Percentiles rank a stretch among this genome's conserved stretches.
These are phyloP conservation scores for Limnanthes douglasii DNA, from an alignment of 345 rosid species.

Conservation along the genomic window DNA sequence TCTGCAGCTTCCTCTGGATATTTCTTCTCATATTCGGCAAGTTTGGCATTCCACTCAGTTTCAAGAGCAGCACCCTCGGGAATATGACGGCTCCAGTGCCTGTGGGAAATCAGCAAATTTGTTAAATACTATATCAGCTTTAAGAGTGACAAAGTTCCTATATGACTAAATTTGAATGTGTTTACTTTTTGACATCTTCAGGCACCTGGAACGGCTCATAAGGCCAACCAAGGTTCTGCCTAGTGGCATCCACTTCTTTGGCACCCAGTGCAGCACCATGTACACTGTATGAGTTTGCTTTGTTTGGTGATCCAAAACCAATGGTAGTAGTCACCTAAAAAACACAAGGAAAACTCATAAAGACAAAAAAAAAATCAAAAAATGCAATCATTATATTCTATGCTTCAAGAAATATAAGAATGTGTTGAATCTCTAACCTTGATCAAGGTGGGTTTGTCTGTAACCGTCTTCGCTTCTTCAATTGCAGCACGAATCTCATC, in stretches of 20 bases:
- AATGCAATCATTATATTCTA: too few relatives aligned
- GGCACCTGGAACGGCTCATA: slow-evolving; percentile 57
- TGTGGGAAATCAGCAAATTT: slow-evolving; percentile 8
- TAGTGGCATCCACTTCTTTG: slow-evolving; percentile 70
- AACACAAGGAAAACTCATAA: too few relatives aligned
- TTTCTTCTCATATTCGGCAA: slow-evolving; percentile 64
- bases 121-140: slow-evolving; percentile 4
- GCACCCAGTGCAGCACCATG: slow-evolving; percentile 66
- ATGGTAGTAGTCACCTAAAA: slow-evolving; percentile 60
- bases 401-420: neutral
- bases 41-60: slow-evolving; percentile 72
- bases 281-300: slow-evolving; percentile 47
- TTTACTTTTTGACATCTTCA: slow-evolving; percentile 50
- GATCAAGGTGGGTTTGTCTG: slow-evolving; percentile 68
- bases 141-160: neutral
- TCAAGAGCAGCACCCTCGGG: slow-evolving; percentile 43
- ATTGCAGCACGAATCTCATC: slow-evolving; percentile 71
- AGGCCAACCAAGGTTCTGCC: slow-evolving; percentile 64
- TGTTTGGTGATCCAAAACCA: slow-evolving; percentile 69
- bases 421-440: too few relatives aligned
- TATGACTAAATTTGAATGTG: neutral
- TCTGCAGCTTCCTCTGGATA: slow-evolving; percentile 72
- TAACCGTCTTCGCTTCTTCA: slow-evolving; percentile 66
- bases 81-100: slow-evolving; percentile 76
- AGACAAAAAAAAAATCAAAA: neutral